These are phyloP conservation scores for Diaporthe caulivora DNA, from an alignment of 2,329 filamentous ascomycete genomes.

Conservation along the genomic window DNA sequence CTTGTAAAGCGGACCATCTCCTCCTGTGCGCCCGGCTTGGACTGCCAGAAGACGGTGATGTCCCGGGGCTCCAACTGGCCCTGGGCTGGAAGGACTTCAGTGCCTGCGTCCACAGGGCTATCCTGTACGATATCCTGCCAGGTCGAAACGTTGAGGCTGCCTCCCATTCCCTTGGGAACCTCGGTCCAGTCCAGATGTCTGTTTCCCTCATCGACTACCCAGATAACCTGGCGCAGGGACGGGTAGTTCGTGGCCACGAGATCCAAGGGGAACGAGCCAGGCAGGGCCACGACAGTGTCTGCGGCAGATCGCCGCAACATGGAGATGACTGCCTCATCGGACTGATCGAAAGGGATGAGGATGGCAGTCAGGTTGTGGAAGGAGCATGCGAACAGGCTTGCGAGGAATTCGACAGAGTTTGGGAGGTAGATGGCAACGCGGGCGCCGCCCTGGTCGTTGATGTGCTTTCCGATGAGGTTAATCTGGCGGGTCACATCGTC, in stretches of 20 bases:
- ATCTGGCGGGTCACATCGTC: slow-evolving; percentile 87
- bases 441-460: slow-evolving; percentile 77
- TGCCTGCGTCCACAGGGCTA: slow-evolving; percentile 66
- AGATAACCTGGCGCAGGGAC: slow-evolving; percentile 82
- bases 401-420: slow-evolving; percentile 91
- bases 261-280: slow-evolving; percentile 88
- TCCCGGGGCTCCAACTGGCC: slow-evolving; percentile 66
- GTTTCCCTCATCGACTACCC: slow-evolving; percentile 93
- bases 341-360: slow-evolving; percentile 84
- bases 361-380: slow-evolving; percentile 92
- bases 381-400: slow-evolving; percentile 85
- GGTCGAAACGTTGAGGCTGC: slow-evolving; percentile 83
- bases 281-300: slow-evolving; percentile 85
- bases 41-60: slow-evolving; percentile 77
- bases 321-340: slow-evolving; percentile 75
- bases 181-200: slow-evolving; percentile 96
- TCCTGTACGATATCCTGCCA: slow-evolving; percentile 93
- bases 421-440: slow-evolving; percentile 91
- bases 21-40: slow-evolving; percentile 62
- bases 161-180: slow-evolving; percentile 80
- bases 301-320: slow-evolving; percentile 80
- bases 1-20: slow-evolving; percentile 88
- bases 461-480: slow-evolving; percentile 84
- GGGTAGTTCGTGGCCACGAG: slow-evolving; percentile 76
- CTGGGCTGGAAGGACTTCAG: slow-evolving; percentile 74